Conservation (phyloP, 495 filamentous ascomycete genomes). For the Articulospora tetracladia region DNA sequence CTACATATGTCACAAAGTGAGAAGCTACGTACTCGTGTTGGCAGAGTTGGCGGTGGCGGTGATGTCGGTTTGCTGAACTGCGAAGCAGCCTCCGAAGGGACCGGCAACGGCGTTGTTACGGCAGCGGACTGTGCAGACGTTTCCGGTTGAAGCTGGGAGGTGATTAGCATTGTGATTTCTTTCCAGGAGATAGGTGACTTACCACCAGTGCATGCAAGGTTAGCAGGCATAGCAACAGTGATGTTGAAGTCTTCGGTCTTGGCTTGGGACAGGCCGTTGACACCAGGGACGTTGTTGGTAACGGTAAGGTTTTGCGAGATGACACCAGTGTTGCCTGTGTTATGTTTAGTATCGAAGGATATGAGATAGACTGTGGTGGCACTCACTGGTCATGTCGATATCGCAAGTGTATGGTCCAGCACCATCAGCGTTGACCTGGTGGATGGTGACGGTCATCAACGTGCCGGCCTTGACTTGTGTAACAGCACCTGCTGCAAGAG, state of each 20-base stretch:
- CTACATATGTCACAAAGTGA: no score
- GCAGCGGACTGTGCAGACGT: slow-evolving; percentile 55
- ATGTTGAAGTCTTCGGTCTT: slow-evolving; percentile 43
- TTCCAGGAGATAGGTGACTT: slow-evolving; percentile 14
- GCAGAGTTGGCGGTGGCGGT: slow-evolving; percentile 32
- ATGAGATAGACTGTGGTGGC: not conserved
- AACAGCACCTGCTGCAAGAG: slow-evolving; percentile 36
- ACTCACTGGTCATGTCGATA: slow-evolving; percentile 35
- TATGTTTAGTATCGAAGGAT: not conserved
- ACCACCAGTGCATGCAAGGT: slow-evolving; percentile 39
- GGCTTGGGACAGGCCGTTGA: slow-evolving; percentile 42
- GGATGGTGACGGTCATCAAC: slow-evolving; percentile 38
- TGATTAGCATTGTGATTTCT: not conserved
- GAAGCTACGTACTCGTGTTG: slow-evolving; percentile 11
- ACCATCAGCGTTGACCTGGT: slow-evolving; percentile 54
- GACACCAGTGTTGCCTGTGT: slow-evolving; percentile 34
- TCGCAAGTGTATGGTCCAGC: slow-evolving; percentile 51
- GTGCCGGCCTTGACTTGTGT: slow-evolving; percentile 40
- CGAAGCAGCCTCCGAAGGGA: slow-evolving; percentile 51
- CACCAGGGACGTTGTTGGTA: slow-evolving; percentile 40
- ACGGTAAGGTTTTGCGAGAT: slow-evolving; percentile 38
- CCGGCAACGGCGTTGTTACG: slow-evolving; percentile 53
- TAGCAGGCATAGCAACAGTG: slow-evolving; percentile 38
- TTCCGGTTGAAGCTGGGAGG: slow-evolving; percentile 38
- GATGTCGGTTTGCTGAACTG: slow-evolving; percentile 40